These are phyloP conservation scores for Antitrichia curtipendula DNA, from an alignment of 225 moss, liverwort and hornwort genomes.

Conservation along the genomic window DNA sequence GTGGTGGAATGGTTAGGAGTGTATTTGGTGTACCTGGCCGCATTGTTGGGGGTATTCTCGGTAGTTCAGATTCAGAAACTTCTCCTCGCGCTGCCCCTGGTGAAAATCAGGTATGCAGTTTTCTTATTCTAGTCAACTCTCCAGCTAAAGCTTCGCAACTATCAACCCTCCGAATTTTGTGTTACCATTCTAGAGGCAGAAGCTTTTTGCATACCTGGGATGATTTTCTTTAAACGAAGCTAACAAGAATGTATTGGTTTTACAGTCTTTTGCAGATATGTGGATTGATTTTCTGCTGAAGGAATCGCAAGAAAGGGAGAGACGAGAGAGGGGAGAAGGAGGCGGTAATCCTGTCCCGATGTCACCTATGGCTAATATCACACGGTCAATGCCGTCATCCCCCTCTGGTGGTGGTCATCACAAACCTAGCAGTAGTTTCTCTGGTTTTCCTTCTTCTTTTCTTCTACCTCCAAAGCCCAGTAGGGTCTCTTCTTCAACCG, in stretches of 20 bases:
- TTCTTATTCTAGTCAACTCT: background rate
- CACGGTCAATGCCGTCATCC: slow-evolving; percentile 33
- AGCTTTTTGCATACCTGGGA: background rate
- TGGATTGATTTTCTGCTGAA: slow-evolving; percentile 97
- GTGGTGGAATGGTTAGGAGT: slow-evolving; percentile 77
- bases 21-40: slow-evolving; percentile 86
- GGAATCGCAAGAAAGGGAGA: slow-evolving; percentile 94
- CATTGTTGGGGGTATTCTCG: slow-evolving; percentile 84
- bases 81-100: slow-evolving; percentile 45
- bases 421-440: slow-evolving; percentile 43
- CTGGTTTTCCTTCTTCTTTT: slow-evolving; percentile 27
- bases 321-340: slow-evolving; percentile 75
- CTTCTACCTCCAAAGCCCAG: slow-evolving; percentile 26
- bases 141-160: background rate
- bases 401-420: slow-evolving; percentile 22
- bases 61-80: slow-evolving; percentile 62
- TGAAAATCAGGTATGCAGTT: slow-evolving; percentile 57
- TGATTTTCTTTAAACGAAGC: background rate
- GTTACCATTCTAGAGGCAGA: background rate
- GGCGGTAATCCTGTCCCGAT: slow-evolving; percentile 6
- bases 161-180: background rate
- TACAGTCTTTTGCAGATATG: slow-evolving; percentile 94
- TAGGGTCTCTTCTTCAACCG: slow-evolving; percentile 21
- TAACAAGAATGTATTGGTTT: slow-evolving; percentile 3
- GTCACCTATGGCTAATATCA: slow-evolving; percentile 10